A percentile compares a stretch with the other conserved stretches of the same genome.
Conservation (phyloP, 2,329 filamentous ascomycete genomes). For the Cladosporium colombiae region DNA sequence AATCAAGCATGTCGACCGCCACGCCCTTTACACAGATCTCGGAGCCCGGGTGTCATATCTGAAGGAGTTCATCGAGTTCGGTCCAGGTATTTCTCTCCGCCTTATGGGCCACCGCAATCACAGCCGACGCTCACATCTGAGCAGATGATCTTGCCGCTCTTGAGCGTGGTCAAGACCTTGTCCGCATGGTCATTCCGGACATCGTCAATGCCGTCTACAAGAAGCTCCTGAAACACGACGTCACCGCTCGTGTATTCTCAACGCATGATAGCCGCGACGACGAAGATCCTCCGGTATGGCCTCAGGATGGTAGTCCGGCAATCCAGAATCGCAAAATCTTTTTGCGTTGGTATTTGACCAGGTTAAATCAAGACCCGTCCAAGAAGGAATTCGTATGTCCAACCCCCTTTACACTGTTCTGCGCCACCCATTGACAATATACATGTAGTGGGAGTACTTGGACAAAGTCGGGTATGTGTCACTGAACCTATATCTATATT, state of each 20-base stretch:
- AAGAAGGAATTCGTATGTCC: slow-evolving; percentile 56
- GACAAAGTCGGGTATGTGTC: slow-evolving; percentile 65
- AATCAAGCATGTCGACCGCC: slow-evolving; percentile 65
- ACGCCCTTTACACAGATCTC: slow-evolving; percentile 70
- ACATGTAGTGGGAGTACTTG: slow-evolving; percentile 73
- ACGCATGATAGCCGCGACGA: slow-evolving; percentile 63
- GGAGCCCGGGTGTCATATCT: slow-evolving; percentile 71
- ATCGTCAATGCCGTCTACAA: slow-evolving; percentile 84
- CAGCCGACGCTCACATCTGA: slow-evolving; percentile 24
- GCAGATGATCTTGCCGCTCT: slow-evolving; percentile 72
- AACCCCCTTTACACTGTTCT: not conserved
- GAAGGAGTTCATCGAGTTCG: slow-evolving; percentile 73
- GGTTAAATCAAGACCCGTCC: slow-evolving; percentile 72
- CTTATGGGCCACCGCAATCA: not conserved
- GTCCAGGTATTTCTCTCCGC: slow-evolving; percentile 23
- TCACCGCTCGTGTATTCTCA: slow-evolving; percentile 76
- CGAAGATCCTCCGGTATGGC: slow-evolving; percentile 63
- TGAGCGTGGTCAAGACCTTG: slow-evolving; percentile 69
- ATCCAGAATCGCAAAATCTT: slow-evolving; percentile 79
- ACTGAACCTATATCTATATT: too few species aligned
- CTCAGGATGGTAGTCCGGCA: slow-evolving; percentile 69
- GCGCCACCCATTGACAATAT: not conserved
- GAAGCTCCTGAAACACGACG: slow-evolving; percentile 77
- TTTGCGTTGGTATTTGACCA: slow-evolving; percentile 70
- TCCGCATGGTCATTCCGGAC: slow-evolving; percentile 78